Conservation (phyloP, 1,284 basidiomycete species). For the Melampsora occidentalis region DNA sequence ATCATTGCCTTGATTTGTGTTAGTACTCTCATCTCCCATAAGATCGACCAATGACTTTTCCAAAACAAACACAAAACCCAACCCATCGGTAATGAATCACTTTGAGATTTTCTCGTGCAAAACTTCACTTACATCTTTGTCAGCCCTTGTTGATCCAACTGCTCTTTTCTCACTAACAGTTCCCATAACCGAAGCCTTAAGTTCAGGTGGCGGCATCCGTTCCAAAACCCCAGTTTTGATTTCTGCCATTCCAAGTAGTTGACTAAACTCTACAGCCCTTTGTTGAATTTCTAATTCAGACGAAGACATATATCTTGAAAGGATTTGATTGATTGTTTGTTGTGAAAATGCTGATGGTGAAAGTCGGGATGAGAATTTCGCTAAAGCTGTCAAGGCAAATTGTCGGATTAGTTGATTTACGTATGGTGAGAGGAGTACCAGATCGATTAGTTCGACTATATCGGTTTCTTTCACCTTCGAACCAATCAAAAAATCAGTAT, state of each 20-base stretch:
- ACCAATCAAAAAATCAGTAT: not conserved
- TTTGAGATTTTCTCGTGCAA: not conserved
- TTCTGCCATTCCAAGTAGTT: slow-evolving; percentile 67
- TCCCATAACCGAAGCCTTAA: slow-evolving; percentile 89
- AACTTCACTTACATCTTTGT: slow-evolving; percentile 64
- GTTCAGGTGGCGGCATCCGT: slow-evolving; percentile 95
- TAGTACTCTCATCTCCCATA: slow-evolving; percentile 65
- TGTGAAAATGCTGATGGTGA: slow-evolving; percentile 64
- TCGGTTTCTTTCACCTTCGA: slow-evolving; percentile 72
- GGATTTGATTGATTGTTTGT: slow-evolving; percentile 71
- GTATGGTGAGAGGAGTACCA: slow-evolving; percentile 89
- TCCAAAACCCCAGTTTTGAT: slow-evolving; percentile 87
- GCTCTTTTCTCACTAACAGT: slow-evolving; percentile 91
- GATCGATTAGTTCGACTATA: slow-evolving; percentile 79
- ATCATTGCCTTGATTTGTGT: slow-evolving; percentile 46
- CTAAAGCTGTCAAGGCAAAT: slow-evolving; percentile 82
- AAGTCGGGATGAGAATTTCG: slow-evolving; percentile 80
- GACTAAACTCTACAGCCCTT: slow-evolving; percentile 89
- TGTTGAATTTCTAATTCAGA: slow-evolving; percentile 94
- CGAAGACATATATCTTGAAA: slow-evolving; percentile 73
- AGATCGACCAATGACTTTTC: slow-evolving; percentile 65
- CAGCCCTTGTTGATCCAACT: slow-evolving; percentile 77
- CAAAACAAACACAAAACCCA: slow-evolving; percentile 40
- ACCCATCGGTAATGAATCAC: not conserved
- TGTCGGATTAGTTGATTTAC: slow-evolving; percentile 86